These are phyloP conservation scores for Arthrobotrys sinensis DNA, from an alignment of 2,329 filamentous ascomycete species.

Conservation along the genomic window DNA sequence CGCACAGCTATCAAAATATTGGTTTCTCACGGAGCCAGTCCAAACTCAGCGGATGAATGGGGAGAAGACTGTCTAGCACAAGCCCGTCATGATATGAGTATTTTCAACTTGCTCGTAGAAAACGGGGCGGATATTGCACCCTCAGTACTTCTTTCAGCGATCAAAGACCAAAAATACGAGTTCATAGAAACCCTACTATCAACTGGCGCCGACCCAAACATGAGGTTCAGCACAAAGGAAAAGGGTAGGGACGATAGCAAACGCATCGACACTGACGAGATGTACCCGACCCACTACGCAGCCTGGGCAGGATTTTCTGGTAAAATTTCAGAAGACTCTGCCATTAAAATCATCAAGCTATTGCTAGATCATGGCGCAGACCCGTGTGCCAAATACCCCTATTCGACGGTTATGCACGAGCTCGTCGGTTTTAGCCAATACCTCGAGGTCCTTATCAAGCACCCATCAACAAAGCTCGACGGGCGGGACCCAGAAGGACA, in stretches of 20 bases:
- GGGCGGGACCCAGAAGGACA: constrained; percentile 4
- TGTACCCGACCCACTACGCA: constrained; percentile 11
- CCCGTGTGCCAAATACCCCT: constrained; percentile 10
- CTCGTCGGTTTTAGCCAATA: neutral
- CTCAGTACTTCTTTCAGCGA: constrained; percentile 8
- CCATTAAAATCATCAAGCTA: constrained; percentile 3
- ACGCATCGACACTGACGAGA: neutral
- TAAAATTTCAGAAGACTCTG: neutral
- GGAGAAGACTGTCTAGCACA: neutral
- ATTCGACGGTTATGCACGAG: constrained; percentile 16
- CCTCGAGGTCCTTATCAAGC: neutral
- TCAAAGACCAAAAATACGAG: neutral
- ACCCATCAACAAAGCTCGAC: neutral
- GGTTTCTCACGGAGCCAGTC: neutral
- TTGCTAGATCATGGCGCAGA: constrained; percentile 10
- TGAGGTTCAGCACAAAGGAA: neutral
- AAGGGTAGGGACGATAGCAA: too few relatives aligned
- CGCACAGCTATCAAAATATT: constrained; percentile 14
- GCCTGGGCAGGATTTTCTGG: neutral
- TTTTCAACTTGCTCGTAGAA: constrained; percentile 1
- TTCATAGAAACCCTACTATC: constrained; percentile 5
- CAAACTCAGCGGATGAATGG: neutral
- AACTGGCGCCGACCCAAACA: constrained; percentile 7
- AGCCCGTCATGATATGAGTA: neutral
- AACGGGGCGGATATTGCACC: constrained; percentile 18